A percentile compares a stretch with the other conserved stretches of the same genome.
Conservation (phyloP, 2,329 filamentous ascomycete genomes). For the Ophiocordyceps sinensis region DNA sequence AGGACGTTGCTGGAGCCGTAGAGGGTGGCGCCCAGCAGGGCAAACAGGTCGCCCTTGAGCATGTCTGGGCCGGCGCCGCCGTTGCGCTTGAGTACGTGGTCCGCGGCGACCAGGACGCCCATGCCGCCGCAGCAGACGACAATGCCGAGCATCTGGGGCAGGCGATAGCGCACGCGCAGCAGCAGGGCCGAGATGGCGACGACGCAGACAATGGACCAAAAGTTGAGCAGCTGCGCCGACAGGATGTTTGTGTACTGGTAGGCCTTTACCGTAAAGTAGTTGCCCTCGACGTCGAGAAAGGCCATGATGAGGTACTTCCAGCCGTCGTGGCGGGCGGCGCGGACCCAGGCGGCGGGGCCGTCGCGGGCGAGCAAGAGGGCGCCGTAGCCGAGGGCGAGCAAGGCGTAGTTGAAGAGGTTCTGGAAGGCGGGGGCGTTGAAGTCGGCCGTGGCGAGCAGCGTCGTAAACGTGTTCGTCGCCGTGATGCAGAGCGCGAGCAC, state of each 20-base stretch:
- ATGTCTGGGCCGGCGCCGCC: slow-evolving; percentile 53
- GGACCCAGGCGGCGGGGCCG: slow-evolving; percentile 55
- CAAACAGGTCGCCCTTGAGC: slow-evolving; percentile 87
- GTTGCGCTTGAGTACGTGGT: slow-evolving; percentile 69
- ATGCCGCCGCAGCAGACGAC: slow-evolving; percentile 81
- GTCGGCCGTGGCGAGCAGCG: slow-evolving; percentile 48
- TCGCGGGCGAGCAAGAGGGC: slow-evolving; percentile 65
- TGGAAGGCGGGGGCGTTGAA: slow-evolving; percentile 91
- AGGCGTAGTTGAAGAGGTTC: slow-evolving; percentile 84
- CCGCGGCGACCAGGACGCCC: slow-evolving; percentile 72
- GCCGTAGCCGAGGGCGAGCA: slow-evolving; percentile 73
- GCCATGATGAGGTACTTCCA: slow-evolving; percentile 92
- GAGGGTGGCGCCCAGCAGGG: slow-evolving; percentile 72
- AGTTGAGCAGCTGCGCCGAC: slow-evolving; percentile 90
- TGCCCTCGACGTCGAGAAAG: slow-evolving; percentile 90
- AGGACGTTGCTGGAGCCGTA: slow-evolving; percentile 87
- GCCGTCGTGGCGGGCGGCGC: slow-evolving; percentile 52
- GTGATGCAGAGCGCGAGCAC: slow-evolving; percentile 81
- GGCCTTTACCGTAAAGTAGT: slow-evolving; percentile 93
- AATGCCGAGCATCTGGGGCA: slow-evolving; percentile 74
- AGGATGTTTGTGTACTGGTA: slow-evolving; percentile 88
- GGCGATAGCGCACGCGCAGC: slow-evolving; percentile 78
- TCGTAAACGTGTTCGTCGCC: slow-evolving; percentile 79
- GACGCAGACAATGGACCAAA: slow-evolving; percentile 94
- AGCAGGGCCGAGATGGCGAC: slow-evolving; percentile 72